These are phyloP conservation scores for Ceratocystis colombiana DNA, from an alignment of 2,329 filamentous ascomycete species.

Conservation along the genomic window DNA sequence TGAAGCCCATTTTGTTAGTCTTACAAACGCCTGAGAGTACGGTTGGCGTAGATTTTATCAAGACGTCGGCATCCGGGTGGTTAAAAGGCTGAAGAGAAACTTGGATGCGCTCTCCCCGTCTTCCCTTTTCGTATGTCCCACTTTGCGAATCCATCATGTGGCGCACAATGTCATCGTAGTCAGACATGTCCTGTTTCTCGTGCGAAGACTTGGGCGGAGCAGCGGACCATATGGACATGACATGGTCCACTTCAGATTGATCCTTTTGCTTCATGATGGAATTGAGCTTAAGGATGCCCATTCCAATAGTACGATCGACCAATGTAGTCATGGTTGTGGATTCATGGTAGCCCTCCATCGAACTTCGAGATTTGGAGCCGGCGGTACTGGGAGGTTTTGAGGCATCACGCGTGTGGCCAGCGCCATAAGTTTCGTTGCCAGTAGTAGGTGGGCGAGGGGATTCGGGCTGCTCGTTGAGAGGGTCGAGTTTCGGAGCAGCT, in stretches of 20 bases:
- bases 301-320: conserved; percentile 54
- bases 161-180: conserved; percentile 63
- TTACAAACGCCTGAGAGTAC: conserved; percentile 69
- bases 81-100: conserved; percentile 70
- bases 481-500: conserved; percentile 42
- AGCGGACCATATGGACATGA: conserved; percentile 67
- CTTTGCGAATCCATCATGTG: conserved; percentile 63
- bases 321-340: conserved; percentile 29
- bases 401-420: conserved; percentile 27
- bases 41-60: conserved; percentile 82
- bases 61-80: conserved; percentile 62
- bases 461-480: conserved; percentile 46
- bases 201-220: conserved; percentile 35
- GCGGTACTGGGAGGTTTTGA: conserved; percentile 44
- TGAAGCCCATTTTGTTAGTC: conserved; percentile 86
- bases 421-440: conserved; percentile 38
- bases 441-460: conserved; percentile 34
- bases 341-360: conserved; percentile 26
- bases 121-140: conserved; percentile 64
- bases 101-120: conserved; percentile 64
- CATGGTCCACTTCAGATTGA: conserved; percentile 65
- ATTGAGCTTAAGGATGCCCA: conserved; percentile 69
- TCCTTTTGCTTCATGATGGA: conserved; percentile 55
- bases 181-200: conserved; percentile 48
- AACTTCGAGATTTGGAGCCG: conserved; percentile 43